phyloP scores from a whole-genome alignment of 2,329 filamentous ascomycete genomes.

The Thielaviopsis euricoi region DNA sequence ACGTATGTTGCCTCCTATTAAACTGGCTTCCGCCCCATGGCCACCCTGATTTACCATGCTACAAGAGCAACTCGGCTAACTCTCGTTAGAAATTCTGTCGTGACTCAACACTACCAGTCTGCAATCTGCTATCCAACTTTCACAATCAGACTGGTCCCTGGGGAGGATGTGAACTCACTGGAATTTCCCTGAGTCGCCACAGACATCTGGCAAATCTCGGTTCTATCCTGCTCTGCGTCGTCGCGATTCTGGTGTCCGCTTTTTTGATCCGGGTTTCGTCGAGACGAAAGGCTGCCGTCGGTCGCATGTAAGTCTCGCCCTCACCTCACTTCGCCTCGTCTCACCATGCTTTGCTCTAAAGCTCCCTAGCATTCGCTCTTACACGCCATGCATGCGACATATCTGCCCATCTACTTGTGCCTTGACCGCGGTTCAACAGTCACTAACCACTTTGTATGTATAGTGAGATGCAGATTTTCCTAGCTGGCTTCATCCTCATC shows the following conservation, averaged over 20 bases:
- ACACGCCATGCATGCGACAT: no score
- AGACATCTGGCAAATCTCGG: constrained; percentile 69
- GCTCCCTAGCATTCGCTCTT: no score
- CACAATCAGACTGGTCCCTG: constrained; percentile 42
- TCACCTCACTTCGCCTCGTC: neutral
- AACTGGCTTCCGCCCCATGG: no score
- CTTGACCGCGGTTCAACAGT: constrained; percentile 1
- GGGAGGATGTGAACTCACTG: constrained; percentile 58
- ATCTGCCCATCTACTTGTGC: constrained; percentile 6
- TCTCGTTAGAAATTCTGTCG: constrained; percentile 56
- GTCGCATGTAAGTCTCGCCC: constrained; percentile 50
- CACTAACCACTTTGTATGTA: constrained; percentile 4
- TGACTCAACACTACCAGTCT: constrained; percentile 68
- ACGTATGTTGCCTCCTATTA: constrained; percentile 23
- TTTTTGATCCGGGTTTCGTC: constrained; percentile 69
- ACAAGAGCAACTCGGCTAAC: neutral
- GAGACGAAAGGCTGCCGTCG: constrained; percentile 82
- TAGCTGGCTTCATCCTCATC: constrained; percentile 70
- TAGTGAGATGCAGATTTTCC: constrained; percentile 94
- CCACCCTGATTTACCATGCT: no score
- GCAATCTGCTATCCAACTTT: constrained; percentile 54
- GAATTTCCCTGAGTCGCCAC: constrained; percentile 53
- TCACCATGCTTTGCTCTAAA: no score
- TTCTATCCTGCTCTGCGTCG: constrained; percentile 67
- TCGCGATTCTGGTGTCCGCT: constrained; percentile 53